phyloP scores from a whole-genome alignment of 768 basidiomycete genomes.

The Podaxis sp. region DNA sequence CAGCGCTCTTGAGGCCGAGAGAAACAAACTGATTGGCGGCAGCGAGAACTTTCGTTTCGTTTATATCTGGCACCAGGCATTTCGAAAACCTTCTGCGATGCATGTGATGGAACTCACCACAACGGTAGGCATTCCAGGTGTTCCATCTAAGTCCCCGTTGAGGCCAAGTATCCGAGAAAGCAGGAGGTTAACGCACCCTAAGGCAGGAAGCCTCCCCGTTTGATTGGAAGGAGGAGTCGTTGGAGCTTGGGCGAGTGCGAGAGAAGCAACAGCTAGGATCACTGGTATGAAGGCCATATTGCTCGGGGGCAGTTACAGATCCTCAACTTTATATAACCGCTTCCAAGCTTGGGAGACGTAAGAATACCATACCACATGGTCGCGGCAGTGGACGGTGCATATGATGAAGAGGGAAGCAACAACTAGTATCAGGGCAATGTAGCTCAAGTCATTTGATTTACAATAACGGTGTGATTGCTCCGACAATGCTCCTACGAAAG shows the following conservation, averaged over 20 bases:
- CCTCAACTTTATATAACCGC: not conserved
- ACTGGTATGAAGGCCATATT: constrained; percentile 1
- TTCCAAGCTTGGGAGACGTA: not conserved
- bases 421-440: not conserved
- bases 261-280: constrained; percentile 1
- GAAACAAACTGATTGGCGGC: constrained; percentile 43
- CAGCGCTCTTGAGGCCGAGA: constrained; percentile 42
- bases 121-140: constrained; percentile 46
- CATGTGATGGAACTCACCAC: constrained; percentile 14
- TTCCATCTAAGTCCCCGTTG: constrained; percentile 38
- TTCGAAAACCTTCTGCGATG: not conserved
- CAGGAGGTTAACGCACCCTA: constrained; percentile 28
- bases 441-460: not conserved
- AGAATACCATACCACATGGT: not conserved
- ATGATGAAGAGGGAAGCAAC: not conserved
- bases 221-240: constrained; percentile 34
- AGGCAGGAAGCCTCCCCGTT: constrained; percentile 41
- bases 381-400: not conserved
- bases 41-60: constrained; percentile 37
- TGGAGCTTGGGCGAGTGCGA: constrained; percentile 26
- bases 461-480: not conserved
- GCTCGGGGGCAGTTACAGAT: not conserved
- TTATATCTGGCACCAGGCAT: constrained; percentile 30
- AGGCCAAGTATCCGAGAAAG: not conserved
- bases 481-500: constrained; percentile 2